These are phyloP conservation scores for Aspergillus sp. DNA, from an alignment of 2,329 filamentous ascomycete species.

Conservation along the genomic window DNA sequence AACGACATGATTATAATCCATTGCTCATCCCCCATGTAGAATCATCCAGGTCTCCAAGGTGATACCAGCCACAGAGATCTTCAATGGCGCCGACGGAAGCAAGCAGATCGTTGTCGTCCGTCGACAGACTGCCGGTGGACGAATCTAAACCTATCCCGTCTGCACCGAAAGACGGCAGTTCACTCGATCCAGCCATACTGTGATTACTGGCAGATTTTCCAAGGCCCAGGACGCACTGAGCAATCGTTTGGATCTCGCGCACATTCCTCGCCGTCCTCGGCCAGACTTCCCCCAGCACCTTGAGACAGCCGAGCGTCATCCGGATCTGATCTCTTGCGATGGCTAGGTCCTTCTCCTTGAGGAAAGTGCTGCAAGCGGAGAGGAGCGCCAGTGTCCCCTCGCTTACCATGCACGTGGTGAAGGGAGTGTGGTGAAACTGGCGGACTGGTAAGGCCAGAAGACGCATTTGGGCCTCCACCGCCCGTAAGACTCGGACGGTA, in stretches of 20 bases:
- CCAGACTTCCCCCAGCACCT: constrained; percentile 34
- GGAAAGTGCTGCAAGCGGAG: constrained; percentile 33
- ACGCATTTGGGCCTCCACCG: constrained; percentile 36
- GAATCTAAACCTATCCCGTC: constrained; percentile 1
- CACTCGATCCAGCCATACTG: not conserved
- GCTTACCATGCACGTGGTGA: constrained; percentile 39
- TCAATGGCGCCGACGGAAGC: constrained; percentile 10
- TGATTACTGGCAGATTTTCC: not conserved
- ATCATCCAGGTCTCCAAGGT: constrained; percentile 8
- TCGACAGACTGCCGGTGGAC: not conserved
- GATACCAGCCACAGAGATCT: constrained; percentile 15
- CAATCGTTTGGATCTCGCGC: too few relatives aligned
- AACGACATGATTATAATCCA: constrained; percentile 1
- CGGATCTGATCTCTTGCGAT: constrained; percentile 40
- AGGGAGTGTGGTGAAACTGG: constrained; percentile 35
- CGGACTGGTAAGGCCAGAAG: constrained; percentile 33
- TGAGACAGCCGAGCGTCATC: constrained; percentile 39
- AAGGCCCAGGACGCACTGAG: constrained; percentile 18
- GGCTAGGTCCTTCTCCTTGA: constrained; percentile 27
- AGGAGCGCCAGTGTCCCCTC: constrained; percentile 28
- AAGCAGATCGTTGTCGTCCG: constrained; percentile 4
- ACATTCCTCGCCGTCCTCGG: constrained; percentile 32
- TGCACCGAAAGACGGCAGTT: constrained; percentile 2
- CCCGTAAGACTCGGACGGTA: constrained; percentile 34
- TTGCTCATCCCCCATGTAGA: constrained; percentile 5